Evolutionary conservation across 164 flowering plant genomes (phyloP), one percentile per base, ranked within the genome.

Genomic region (Vitis cinerea): DNA sequence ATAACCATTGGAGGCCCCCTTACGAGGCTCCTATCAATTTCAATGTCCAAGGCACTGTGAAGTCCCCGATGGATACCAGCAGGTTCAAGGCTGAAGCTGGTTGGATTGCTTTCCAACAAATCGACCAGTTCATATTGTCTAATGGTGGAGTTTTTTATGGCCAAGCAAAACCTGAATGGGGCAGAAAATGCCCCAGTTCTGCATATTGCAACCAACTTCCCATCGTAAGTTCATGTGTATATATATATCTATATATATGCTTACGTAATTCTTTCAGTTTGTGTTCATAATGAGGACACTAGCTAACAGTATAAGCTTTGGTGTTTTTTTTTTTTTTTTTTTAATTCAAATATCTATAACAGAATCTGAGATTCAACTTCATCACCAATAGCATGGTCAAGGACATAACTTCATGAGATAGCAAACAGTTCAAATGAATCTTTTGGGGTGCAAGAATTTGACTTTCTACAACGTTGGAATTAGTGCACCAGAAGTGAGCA

Each of bases 341-440:
- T 23, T 23, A 23, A 1, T 23, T 23, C 23, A 23, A 23, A 31
- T 31, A 31, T 31, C 7, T 2, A 31, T 31, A 29, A 50, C 78
- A 81, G 84, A 79, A 68, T 61, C 2, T 82, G 13, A 64, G 78
- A 57, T 75, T 82, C 74, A 69, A 75, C 56, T 75, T 64, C 74
- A 3, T 79, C 27, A 69, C 63, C 13, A 81, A 81, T 15, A 52
- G 75, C 5, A 16, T 48, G 2, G 61, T 83, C 31, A 49, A n/a
- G 0, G 71, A 59, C 14, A 71, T 83, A 56, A 71, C 68, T 1
- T 79, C 79, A 3, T 0, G 59, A 23, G 58, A 84, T 75, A 84
- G 87, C 79, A 81, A 84, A 59, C 1, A 17, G 11, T 31, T 31
- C 44, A 31, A 4, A 31, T 31, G 3, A 31, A 31, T 31, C 6